phyloP scores from a whole-genome alignment of 108 stramenopile species.

The Skeletonema menzelii region DNA sequence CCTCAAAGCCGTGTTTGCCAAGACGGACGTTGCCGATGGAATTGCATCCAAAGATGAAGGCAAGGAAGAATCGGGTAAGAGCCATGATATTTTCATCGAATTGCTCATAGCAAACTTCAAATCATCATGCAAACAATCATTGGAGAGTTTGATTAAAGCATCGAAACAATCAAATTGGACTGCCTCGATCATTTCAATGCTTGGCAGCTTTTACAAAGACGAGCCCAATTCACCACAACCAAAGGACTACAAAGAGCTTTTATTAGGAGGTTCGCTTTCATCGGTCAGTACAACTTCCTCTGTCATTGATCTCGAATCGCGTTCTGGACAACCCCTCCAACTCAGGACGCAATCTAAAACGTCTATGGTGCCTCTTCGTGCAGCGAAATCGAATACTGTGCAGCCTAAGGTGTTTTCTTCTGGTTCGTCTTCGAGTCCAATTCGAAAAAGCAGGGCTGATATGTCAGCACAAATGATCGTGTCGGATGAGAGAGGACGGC shows the following conservation, averaged over 20 bases:
- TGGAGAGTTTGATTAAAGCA: constrained; percentile 24
- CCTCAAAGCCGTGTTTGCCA: constrained; percentile 28
- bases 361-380: constrained; percentile 49
- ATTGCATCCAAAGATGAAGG: background rate
- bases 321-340: constrained; percentile 38
- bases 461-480: constrained; percentile 46
- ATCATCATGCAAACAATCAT: constrained; percentile 20
- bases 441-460: constrained; percentile 38
- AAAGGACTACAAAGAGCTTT: background rate
- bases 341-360: constrained; percentile 13
- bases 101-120: constrained; percentile 18
- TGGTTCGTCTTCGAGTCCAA: constrained; percentile 33
- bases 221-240: background rate
- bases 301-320: constrained; percentile 21
- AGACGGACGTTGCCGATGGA: background rate
- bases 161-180: constrained; percentile 35
- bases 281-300: background rate
- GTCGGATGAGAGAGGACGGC: constrained; percentile 66
- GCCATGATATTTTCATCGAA: constrained; percentile 12
- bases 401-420: constrained; percentile 48
- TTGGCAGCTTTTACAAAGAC: constrained; percentile 11
- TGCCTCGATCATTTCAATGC: constrained; percentile 26
- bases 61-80: background rate
- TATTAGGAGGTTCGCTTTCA: background rate
- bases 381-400: constrained; percentile 52